Percentiles rank a stretch among this genome's conserved stretches.
These are phyloP conservation scores for Middelhovenomyces tepae DNA, from an alignment of 805 yeast genomes.

Conservation along the genomic window DNA sequence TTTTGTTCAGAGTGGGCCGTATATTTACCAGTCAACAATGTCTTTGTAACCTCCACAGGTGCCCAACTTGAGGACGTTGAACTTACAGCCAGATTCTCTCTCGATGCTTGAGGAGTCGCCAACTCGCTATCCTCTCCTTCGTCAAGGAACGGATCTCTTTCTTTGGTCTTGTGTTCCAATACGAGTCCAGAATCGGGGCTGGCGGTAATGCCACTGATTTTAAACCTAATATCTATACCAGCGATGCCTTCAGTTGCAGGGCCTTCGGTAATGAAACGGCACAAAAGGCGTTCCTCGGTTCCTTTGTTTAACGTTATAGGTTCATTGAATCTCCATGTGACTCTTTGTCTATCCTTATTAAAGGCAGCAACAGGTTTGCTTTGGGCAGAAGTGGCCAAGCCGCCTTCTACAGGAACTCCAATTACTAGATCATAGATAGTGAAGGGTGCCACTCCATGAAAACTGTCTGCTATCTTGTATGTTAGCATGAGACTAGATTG, in stretches of 20 bases:
- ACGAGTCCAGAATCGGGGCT: constrained; percentile 1
- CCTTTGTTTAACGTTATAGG: constrained; percentile 31
- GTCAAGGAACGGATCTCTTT: constrained; percentile 14
- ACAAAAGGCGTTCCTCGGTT: constrained; percentile 63
- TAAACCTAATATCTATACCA: constrained; percentile 54
- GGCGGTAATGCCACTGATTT: constrained; percentile 6
- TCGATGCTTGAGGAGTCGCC: constrained; percentile 4
- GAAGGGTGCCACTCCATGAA: constrained; percentile 28
- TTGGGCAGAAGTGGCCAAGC: constrained; percentile 57
- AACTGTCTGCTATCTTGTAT: constrained; percentile 45
- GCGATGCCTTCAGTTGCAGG: constrained; percentile 60
- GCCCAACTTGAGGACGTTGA: constrained; percentile 6
- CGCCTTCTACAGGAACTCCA: constrained; percentile 54
- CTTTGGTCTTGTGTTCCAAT: constrained; percentile 8
- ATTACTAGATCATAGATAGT: constrained; percentile 50
- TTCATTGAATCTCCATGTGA: constrained; percentile 64
- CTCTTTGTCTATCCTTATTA: constrained; percentile 74
- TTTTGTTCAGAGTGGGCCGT: constrained; percentile 14
- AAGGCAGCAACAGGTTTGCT: constrained; percentile 90
- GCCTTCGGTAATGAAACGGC: constrained; percentile 74
- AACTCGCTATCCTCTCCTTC: constrained; percentile 6
- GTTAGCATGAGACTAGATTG: constrained; percentile 82
- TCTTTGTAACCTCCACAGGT: constrained; percentile 9
- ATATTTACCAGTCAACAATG: constrained; percentile 12
- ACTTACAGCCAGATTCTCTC: constrained; percentile 2